Evolutionary conservation across 2,329 filamentous ascomycete genomes (phyloP), one percentile per base, ranked within the genome.

Genomic region (Neophaeococcomyces aloes): DNA sequence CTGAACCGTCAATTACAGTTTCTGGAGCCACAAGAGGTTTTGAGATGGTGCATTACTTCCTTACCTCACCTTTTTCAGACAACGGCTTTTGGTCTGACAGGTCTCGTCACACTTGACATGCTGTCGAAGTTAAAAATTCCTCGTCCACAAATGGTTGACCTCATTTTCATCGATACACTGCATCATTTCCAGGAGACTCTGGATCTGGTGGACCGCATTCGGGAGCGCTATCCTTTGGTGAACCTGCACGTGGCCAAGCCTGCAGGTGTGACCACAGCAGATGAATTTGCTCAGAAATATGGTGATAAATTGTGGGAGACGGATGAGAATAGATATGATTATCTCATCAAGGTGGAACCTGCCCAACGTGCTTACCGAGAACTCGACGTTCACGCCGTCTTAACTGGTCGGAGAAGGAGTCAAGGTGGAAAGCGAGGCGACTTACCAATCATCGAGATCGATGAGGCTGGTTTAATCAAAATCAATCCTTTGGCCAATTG

Each of bases 401-500:
- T 98, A 52, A 98, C 91, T 35, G 91, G 91, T 42, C 86, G 91
- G 47, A 79, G 91, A 49, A 79, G 86, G 54, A 93, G 86, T 51
- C 91, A 98, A 67, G 91, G 91, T 50, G 89, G 87, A 51, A 86
- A 91, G 69, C 83, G 91, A 48, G 87, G 88, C 51, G 80, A 83
- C 58, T 79, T 98, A 52, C 83, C 87, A 59, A 85, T 98, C 60
- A 77, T 98, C 58, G 91, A 98, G 65, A 70, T 96, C 19, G 88
- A 95, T 61, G 89, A 94, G 63, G 78, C 83, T 21, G 86, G 86
- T 42, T 74, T 96, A 52, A 78, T 96, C 73, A 98, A 98, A 75
- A 83, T 98, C 76, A 98, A 96, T 72, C 91, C 91, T 10, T 71
- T 98, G 52, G 88, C 88, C 59, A 86, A 88, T 68, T 98, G 91